phyloP scores from a whole-genome alignment of 2,329 filamentous ascomycete genomes.

The Metarhizium anisopliae region DNA sequence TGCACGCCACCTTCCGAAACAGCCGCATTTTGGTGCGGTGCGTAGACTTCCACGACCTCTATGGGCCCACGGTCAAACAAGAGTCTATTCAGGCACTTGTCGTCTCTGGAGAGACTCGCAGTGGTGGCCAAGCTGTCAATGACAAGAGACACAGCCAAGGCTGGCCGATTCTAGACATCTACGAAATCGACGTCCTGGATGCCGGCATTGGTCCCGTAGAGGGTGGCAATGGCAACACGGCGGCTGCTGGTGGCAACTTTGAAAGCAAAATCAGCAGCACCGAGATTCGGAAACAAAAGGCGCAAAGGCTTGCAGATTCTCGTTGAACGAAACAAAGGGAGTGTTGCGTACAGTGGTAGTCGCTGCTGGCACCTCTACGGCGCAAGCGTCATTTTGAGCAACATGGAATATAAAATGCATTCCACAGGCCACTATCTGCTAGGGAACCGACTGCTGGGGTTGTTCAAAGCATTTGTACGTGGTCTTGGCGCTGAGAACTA shows the following conservation, averaged over 20 bases:
- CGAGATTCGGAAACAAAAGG: conserved; percentile 52
- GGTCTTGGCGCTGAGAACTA: no score
- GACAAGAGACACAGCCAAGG: conserved; percentile 66
- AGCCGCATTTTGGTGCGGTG: conserved; percentile 61
- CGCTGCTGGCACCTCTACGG: no score
- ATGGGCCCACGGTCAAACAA: conserved; percentile 82
- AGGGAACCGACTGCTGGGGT: no score
- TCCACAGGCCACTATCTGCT: no score
- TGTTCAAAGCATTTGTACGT: no score
- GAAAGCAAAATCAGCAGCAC: conserved; percentile 87
- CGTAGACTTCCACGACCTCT: conserved; percentile 79
- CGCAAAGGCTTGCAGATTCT: not conserved
- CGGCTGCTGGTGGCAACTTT: conserved; percentile 48
- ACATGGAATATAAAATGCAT: no score
- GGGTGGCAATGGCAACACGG: conserved; percentile 25
- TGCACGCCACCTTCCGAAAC: conserved; percentile 45
- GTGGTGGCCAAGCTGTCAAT: conserved; percentile 80
- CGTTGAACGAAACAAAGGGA: no score
- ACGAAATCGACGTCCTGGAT: conserved; percentile 84
- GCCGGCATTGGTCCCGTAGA: conserved; percentile 35
- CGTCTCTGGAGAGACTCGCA: conserved; percentile 78
- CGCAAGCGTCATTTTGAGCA: no score
- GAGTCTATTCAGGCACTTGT: conserved; percentile 71
- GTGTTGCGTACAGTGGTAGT: no score
- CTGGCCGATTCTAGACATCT: conserved; percentile 69